phyloP scores from a whole-genome alignment of 306 rosid species.

The Cucurbita maxima region DNA sequence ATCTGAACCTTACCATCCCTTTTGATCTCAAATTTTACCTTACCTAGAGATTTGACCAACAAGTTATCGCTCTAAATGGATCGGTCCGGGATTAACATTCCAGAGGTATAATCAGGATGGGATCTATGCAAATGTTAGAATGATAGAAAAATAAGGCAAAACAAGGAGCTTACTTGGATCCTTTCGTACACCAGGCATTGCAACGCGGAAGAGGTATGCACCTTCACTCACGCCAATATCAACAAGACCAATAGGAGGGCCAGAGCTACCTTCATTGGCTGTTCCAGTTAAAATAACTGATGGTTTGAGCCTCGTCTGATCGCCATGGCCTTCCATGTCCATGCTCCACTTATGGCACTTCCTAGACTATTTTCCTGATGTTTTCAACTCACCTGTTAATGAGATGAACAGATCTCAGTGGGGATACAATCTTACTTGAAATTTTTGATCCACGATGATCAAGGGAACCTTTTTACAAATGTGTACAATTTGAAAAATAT shows the following conservation, averaged over 20 bases:
- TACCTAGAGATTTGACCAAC: slow-evolving; percentile 16
- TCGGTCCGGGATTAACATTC: not conserved
- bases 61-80: not conserved
- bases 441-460: not conserved
- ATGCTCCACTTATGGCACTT: not conserved
- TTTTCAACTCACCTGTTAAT: slow-evolving; percentile 1
- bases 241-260: slow-evolving; percentile 35
- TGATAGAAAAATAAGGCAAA: not conserved
- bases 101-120: not conserved
- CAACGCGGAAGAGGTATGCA: slow-evolving; percentile 41
- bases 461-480: not conserved
- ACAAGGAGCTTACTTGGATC: slow-evolving; percentile 17
- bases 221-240: slow-evolving; percentile 38
- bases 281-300: slow-evolving; percentile 28
- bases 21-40: slow-evolving; percentile 26
- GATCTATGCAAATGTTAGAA: not conserved
- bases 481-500: not conserved
- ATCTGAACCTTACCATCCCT: slow-evolving; percentile 37
- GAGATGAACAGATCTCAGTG: not conserved
- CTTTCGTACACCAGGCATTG: slow-evolving; percentile 36
- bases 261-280: slow-evolving; percentile 31
- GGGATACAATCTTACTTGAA: not conserved
- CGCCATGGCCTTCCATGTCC: slow-evolving; percentile 11
- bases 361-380: not conserved
- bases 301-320: slow-evolving; percentile 18